phyloP scores from a whole-genome alignment of 2,329 filamentous ascomycete species.

The Rhynchosporium secalis region DNA sequence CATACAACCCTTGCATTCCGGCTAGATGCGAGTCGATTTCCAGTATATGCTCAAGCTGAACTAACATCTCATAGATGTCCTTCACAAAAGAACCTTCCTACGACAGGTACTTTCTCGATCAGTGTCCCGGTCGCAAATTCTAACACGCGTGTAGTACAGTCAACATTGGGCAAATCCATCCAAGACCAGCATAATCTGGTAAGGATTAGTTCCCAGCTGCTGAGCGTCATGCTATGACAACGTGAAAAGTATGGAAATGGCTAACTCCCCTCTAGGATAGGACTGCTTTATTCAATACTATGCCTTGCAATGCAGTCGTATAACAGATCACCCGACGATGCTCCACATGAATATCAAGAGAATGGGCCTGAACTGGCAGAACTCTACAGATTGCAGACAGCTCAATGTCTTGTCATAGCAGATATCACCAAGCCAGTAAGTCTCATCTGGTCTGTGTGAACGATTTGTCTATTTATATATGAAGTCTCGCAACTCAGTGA shows the following conservation, averaged over 20 bases:
- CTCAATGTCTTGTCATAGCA: conserved; percentile 51
- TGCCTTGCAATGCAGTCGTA: conserved; percentile 43
- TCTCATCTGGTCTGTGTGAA: not conserved
- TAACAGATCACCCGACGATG: conserved; percentile 45
- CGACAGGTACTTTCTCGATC: conserved; percentile 40
- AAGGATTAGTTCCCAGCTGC: not conserved
- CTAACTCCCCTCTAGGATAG: conserved; percentile 42
- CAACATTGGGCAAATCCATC: conserved; percentile 49
- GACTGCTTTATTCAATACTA: conserved; percentile 45
- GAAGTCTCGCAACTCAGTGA: not conserved
- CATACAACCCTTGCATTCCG: conserved; percentile 54
- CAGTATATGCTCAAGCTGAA: not conserved
- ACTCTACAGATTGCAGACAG: conserved; percentile 51
- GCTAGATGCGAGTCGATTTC: conserved; percentile 29
- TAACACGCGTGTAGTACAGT: conserved; percentile 41
- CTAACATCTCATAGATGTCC: conserved; percentile 44
- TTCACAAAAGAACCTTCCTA: conserved; percentile 54
- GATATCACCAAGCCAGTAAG: conserved; percentile 50
- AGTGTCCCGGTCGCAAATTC: not conserved
- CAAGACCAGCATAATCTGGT: conserved; percentile 44
- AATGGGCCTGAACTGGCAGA: conserved; percentile 49
- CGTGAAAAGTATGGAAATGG: not conserved
- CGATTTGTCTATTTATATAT: not conserved
- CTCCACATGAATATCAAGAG: conserved; percentile 49
- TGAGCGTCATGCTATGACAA: not conserved